These are phyloP conservation scores for Tritrichomonas musculus DNA, from an alignment of 208 protist genomes.

Conservation along the genomic window DNA sequence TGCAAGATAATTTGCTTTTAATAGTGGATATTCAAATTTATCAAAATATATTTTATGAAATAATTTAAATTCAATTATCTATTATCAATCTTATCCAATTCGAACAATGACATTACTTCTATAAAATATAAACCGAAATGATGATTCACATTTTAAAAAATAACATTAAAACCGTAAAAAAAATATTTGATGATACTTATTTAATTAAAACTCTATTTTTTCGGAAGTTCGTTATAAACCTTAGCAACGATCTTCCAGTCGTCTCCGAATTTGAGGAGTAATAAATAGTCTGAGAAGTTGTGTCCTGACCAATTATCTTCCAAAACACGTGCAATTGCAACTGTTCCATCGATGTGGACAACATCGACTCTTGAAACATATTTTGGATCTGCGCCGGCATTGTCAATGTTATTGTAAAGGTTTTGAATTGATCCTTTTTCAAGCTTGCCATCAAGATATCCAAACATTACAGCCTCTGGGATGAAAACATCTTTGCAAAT, in stretches of 20 bases:
- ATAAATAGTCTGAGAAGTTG: background rate
- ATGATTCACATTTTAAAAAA: too few species aligned
- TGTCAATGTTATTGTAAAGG: background rate
- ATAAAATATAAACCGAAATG: too few species aligned
- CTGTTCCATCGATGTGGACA: background rate
- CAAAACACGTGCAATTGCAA: background rate
- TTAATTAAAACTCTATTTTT: too few species aligned
- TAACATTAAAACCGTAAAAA: too few species aligned
- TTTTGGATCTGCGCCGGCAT: background rate
- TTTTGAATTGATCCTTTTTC: background rate
- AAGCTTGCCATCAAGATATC: background rate
- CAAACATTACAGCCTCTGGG: background rate
- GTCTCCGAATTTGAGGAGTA: background rate
- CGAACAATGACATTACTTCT: too few species aligned
- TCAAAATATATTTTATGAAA: too few species aligned
- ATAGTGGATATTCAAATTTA: too few species aligned
- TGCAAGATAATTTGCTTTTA: too few species aligned
- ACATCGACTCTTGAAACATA: background rate
- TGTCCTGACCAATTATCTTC: background rate
- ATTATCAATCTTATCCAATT: too few species aligned
- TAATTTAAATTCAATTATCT: too few species aligned
- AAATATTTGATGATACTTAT: too few species aligned
- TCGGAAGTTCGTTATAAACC: background rate
- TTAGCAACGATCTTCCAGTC: background rate
- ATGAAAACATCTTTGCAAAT: background rate